Percentiles rank a stretch among this genome's conserved stretches.
Conservation (phyloP, 805 yeast species). For the Yamadazyma sp. region DNA sequence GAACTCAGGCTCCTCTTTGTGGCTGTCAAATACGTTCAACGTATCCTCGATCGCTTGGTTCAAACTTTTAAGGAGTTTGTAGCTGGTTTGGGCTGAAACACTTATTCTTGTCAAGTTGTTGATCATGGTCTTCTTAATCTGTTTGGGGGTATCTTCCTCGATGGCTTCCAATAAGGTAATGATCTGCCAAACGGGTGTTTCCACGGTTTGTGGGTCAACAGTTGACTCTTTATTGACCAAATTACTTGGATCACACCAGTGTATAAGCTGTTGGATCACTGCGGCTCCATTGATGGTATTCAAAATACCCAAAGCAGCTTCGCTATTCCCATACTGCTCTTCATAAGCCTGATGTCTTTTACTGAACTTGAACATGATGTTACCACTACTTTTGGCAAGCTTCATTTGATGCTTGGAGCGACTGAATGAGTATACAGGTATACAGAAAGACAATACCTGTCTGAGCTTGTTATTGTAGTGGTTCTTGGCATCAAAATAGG, state of each 20-base stretch:
- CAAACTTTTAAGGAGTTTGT: slow-evolving; percentile 31
- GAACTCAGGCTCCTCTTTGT: slow-evolving; percentile 27
- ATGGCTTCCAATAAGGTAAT: slow-evolving; percentile 53
- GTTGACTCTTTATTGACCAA: slow-evolving; percentile 51
- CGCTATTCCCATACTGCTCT: slow-evolving; percentile 7
- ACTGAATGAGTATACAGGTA: slow-evolving; percentile 85
- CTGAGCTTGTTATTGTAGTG: slow-evolving; percentile 61
- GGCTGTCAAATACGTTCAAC: slow-evolving; percentile 23
- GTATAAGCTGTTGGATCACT: slow-evolving; percentile 70
- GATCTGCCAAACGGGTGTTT: slow-evolving; percentile 57
- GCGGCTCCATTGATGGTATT: slow-evolving; percentile 19
- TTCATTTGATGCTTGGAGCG: slow-evolving; percentile 69
- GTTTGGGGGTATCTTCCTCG: slow-evolving; percentile 50
- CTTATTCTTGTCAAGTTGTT: slow-evolving; percentile 49
- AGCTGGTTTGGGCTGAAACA: slow-evolving; percentile 28
- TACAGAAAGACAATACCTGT: slow-evolving; percentile 81
- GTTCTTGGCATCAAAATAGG: slow-evolving; percentile 73
- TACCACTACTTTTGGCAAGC: slow-evolving; percentile 62
- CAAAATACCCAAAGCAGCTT: slow-evolving; percentile 4
- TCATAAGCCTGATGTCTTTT: slow-evolving; percentile 5
- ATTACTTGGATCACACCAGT: slow-evolving; percentile 83
- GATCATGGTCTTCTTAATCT: slow-evolving; percentile 52
- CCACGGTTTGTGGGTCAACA: slow-evolving; percentile 30
- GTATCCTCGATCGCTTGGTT: slow-evolving; percentile 36
- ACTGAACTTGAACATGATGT: slow-evolving; percentile 46